Evolutionary conservation across 495 filamentous ascomycete species (phyloP), one percentile per base, ranked within the genome.

Genomic region (Penicillium silybi): DNA sequence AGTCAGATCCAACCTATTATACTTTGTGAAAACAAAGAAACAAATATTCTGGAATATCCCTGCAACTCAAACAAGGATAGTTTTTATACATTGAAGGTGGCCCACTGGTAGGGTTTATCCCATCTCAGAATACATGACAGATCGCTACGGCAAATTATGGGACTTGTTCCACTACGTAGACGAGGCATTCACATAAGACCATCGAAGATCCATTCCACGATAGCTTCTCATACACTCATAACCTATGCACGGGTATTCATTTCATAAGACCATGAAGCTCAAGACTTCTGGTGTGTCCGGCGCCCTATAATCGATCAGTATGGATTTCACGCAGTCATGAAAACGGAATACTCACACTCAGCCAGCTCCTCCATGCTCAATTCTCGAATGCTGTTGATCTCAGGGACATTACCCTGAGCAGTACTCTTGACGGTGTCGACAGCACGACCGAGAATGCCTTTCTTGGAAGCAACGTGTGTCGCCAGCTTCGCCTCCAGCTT

Each of bases 331-430:
- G 9, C 46, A 58, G 41, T 10, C 35, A 23, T 26, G 16, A 37
- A 34, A 40, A 37, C 13, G 17, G 41, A 41, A 57, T 48, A 51
- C 71, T 64, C 48, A 73, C 71, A 74, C 39, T 70, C 67, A 47
- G 57, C 66, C 46, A 92, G 65, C 66, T 96, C 90, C 46, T 74
- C 68, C 71, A 84, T 76, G 40, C 68, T 84, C 51, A 96, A 69
- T 70, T 96, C 85, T 49, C 90, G 80, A 67, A 96, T 69, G 67
- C 84, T 87, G 55, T 92, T 96, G 37, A 92, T 82, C 22, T 69
- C 65, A 32, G 91, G 86, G 18, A 83, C 73, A 66, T 85, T 80
- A 3, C 92, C 90, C 13, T 82, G 87, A 0, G 87, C 68, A 7
- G 83, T 75, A 2, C 87, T 88, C 77, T 91, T 89, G 0, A 86